Base-by-base conservation (phyloP, 2,329 filamentous ascomycete species). In the Xylaria sp. region DNA sequence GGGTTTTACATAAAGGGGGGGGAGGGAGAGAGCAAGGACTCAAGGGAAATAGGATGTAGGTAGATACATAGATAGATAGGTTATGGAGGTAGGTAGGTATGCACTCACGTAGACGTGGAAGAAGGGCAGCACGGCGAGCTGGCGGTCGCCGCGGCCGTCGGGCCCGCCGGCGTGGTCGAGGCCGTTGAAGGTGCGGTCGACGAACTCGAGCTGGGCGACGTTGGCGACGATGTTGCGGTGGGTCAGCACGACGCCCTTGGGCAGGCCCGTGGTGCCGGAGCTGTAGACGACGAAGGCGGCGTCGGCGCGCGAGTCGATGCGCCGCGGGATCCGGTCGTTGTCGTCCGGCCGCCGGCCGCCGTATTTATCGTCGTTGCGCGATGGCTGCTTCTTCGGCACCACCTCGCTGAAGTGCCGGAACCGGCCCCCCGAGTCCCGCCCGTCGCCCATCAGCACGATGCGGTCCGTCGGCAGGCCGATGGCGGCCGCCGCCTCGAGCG, bases 231-330 rank as follows among this genome's bases (percentile, higher is more conserved):
- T 86, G 69, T 97, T 97, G 60, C 76, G 72, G 72, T 97, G 93
- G 7, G 85, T 89, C 26, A 97, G 78, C 83, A 91, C 89, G 13
- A 97, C 93, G 16, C 92, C 93, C 72, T 97, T 97, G 0, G 93
- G 92, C 46, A 92, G 76, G 1, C 93, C 93, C 0, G 93, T 97
- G 0, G 93, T 97, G 7, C 93, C 93, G 7, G 88, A 92, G 45
- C 87, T 91, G 71, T 96, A 97, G 0, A 95, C 91, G 52, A 97
- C 73, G 66, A 94, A 96, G 0, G 91, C 88, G 21, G 94, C 71
- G 68, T 96, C 91, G 52, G 85, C 86, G 45, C 81, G 79, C 0
- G 90, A 84, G 44, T 89, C 78, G 47, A 91, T 86, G 51, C 85
- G 78, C 4, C 40, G 22, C 42, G 44, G 42, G 5, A 49, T 22